Evolutionary conservation across 225 moss, liverwort and hornwort genomes (phyloP).

Genomic region (Neckera pumila): DNA sequence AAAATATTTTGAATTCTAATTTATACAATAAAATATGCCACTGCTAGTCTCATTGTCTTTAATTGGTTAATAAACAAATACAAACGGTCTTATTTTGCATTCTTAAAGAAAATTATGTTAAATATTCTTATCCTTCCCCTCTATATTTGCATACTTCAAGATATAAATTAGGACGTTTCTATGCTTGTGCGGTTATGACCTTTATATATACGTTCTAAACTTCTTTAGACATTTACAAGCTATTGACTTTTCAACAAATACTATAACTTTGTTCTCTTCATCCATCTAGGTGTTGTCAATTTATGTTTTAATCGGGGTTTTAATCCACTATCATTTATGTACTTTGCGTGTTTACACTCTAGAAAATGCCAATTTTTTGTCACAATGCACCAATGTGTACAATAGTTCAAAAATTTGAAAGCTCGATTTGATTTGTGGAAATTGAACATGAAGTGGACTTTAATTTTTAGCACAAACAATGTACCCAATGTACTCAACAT

Average conservation of each 20-base stretch:
- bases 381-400: not conserved
- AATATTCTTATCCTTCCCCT: not conserved
- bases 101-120: not conserved
- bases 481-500: not conserved
- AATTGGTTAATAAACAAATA: too few species aligned
- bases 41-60: too few species aligned
- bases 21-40: not conserved
- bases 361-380: not conserved
- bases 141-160: not conserved
- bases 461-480: not conserved
- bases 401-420: not conserved
- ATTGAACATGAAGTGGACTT: not conserved
- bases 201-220: not conserved
- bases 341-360: not conserved
- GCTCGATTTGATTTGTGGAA: not conserved
- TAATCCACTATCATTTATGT: not conserved
- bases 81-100: not conserved
- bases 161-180: not conserved
- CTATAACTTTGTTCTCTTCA: not conserved
- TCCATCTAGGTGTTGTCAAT: not conserved
- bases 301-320: not conserved
- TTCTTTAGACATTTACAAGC: not conserved
- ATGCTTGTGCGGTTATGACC: not conserved
- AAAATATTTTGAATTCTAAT: accelerated
- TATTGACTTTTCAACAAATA: not conserved